These are phyloP conservation scores for Aspergillus affinis DNA, from an alignment of 495 filamentous ascomycete species.

Conservation along the genomic window DNA sequence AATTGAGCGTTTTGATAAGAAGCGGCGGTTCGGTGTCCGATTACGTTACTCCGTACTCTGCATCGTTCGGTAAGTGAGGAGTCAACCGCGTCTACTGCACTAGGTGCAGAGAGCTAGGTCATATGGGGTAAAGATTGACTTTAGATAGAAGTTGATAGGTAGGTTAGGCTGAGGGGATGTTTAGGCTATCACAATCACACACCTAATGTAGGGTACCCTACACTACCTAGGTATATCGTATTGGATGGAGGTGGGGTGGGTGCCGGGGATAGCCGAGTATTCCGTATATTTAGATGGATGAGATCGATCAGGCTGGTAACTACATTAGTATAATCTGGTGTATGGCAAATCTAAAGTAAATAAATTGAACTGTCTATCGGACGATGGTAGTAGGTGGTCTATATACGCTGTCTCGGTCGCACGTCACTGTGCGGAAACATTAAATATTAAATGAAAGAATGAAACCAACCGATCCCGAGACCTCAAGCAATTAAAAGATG, in stretches of 20 bases:
- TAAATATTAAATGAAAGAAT: constrained; percentile 18
- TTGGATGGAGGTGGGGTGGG: neutral
- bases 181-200: too few relatives aligned
- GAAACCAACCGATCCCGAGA: constrained; percentile 17
- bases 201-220: too few relatives aligned
- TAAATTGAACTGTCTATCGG: constrained; percentile 17
- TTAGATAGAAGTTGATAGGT: too few relatives aligned
- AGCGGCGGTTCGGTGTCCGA: too few relatives aligned
- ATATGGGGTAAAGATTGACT: neutral
- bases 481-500: constrained; percentile 11
- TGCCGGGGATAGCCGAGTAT: neutral
- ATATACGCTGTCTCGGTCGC: constrained; percentile 9
- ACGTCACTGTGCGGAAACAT: neutral
- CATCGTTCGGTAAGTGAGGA: neutral
- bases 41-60: too few relatives aligned
- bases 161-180: too few relatives aligned
- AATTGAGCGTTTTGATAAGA: too few relatives aligned
- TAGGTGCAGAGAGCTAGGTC: neutral
- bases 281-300: too few relatives aligned
- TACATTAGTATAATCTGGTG: too few relatives aligned
- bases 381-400: constrained; percentile 17
- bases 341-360: constrained; percentile 1
- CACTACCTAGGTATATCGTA: too few relatives aligned
- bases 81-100: neutral
- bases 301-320: neutral